Conservation (phyloP, 768 basidiomycete species). For the Stropharia rugosoannulata region DNA sequence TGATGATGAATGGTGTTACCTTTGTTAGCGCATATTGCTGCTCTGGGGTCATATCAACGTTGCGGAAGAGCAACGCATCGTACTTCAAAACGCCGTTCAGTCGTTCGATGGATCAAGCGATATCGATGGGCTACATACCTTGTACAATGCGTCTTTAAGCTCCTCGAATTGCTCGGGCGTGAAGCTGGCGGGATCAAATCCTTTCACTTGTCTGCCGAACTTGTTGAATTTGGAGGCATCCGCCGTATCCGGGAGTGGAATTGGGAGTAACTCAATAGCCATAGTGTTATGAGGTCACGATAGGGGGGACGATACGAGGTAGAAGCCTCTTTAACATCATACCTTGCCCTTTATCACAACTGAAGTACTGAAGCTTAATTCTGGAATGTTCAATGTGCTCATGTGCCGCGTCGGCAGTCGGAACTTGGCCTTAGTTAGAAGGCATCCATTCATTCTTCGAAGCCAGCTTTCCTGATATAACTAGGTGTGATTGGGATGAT, state of each 20-base stretch:
- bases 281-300: conserved; percentile 29
- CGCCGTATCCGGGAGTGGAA: conserved; percentile 68
- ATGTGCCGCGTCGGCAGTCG: too few relatives aligned
- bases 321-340: too few relatives aligned
- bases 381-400: too few relatives aligned
- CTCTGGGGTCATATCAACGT: conserved; percentile 67
- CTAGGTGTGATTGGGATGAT: too few relatives aligned
- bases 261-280: conserved; percentile 63
- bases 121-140: conserved; percentile 40
- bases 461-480: too few relatives aligned
- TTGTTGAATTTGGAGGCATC: conserved; percentile 60
- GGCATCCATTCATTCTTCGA: too few relatives aligned
- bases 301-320: too few relatives aligned
- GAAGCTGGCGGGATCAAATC: conserved; percentile 63
- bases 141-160: conserved; percentile 70
- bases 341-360: too few relatives aligned
- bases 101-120: background rate
- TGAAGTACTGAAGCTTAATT: too few relatives aligned
- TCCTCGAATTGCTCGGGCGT: conserved; percentile 59
- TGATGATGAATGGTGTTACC: conserved; percentile 37
- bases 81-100: conserved; percentile 40
- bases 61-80: conserved; percentile 69
- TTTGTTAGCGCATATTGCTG: conserved; percentile 84
- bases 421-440: too few relatives aligned
- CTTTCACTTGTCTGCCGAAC: conserved; percentile 77